Evolutionary conservation across 2,329 filamentous ascomycete species (phyloP).

Genomic region (Coniochaeta hoffmannii): DNA sequence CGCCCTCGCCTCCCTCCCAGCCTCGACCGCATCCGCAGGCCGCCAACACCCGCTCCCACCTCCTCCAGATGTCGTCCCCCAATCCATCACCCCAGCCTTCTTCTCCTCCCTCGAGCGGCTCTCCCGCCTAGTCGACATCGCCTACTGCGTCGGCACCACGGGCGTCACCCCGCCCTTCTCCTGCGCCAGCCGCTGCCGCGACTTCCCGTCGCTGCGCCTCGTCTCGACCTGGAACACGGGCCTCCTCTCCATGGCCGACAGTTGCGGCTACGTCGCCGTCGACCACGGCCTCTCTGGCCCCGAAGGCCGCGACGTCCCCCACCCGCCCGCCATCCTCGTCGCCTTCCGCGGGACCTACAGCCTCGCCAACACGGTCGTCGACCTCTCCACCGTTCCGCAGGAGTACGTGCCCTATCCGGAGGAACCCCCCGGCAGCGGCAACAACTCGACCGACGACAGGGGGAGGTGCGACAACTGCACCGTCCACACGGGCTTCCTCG

Average conservation of each 20-base stretch:
- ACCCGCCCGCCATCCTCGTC: slow-evolving; percentile 56
- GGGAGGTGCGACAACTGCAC: slow-evolving; percentile 60
- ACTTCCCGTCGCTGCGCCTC: slow-evolving; percentile 75
- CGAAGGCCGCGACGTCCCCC: slow-evolving; percentile 12
- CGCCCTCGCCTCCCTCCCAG: not conserved
- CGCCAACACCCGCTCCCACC: not conserved
- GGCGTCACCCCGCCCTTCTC: slow-evolving; percentile 78
- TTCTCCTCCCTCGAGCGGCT: slow-evolving; percentile 81
- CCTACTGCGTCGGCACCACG: slow-evolving; percentile 83
- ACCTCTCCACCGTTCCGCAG: slow-evolving; percentile 83
- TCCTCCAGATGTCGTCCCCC: not conserved
- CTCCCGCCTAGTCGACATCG: slow-evolving; percentile 85
- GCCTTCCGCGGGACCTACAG: slow-evolving; percentile 95
- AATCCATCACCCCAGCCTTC: slow-evolving; percentile 48
- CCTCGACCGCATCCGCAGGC: not conserved
- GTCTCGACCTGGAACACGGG: slow-evolving; percentile 88
- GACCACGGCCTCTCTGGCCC: slow-evolving; percentile 49
- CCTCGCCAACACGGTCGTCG: slow-evolving; percentile 81
- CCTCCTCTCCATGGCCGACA: slow-evolving; percentile 68
- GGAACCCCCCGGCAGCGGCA: too few relatives aligned
- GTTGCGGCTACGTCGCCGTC: slow-evolving; percentile 89
- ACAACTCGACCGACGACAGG: slow-evolving; percentile 11
- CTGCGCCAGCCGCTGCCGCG: slow-evolving; percentile 76
- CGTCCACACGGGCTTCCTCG: slow-evolving; percentile 84
- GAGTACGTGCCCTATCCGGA: slow-evolving; percentile 79